Base-by-base conservation (phyloP, 306 rosid species). In the Rosa persica region DNA sequence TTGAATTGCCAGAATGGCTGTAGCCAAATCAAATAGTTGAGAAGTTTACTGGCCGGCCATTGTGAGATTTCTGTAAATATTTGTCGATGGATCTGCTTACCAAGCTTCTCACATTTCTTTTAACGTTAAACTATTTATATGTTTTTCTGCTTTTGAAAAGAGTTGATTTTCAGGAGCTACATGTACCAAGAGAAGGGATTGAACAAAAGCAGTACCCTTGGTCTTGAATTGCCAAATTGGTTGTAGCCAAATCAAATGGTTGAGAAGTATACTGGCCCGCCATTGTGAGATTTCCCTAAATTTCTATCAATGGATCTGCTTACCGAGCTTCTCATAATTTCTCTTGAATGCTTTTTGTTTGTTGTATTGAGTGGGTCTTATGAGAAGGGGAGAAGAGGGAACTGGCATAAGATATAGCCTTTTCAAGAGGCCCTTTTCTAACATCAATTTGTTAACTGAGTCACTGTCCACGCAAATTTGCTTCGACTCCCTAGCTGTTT, bases 1-100 rank as follows among this genome's bases (percentile, higher is more conserved):
- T 90, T 93, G 98, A 91, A 79, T 86, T 87, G 93, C 92, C 96
- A 85, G 82, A 38, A 95, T 10, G 93, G 92, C 97, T 91, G 87
- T 90, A 90, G 98, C 97, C 58, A 90, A 6, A 5, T 49, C 16
- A 1, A 6, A 48, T 64, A 3, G 40, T n/a, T 20, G 60, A 78
- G 97, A 86, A 86, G 89, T 87, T 89, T n/a, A 65, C 94, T 89
- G 97, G 91, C 97, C 89, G 91, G 87, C 87, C 80, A 83, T 91
- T 85, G 96, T 79, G 79, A 70, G 83, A 73, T 84, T 79, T 78
- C 19, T 54, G 52, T 65, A 80, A 8, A 62, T 87, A 27, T 85
- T 85, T 48, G 77, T 89, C 83, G 66, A 81, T 80, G 69, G 16
- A 81, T 90, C 94, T 94, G 97, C 92, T 92, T 92, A 92, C 97